Base-by-base conservation (phyloP, 805 yeast genomes). In the Hanseniaspora opuntiae region DNA sequence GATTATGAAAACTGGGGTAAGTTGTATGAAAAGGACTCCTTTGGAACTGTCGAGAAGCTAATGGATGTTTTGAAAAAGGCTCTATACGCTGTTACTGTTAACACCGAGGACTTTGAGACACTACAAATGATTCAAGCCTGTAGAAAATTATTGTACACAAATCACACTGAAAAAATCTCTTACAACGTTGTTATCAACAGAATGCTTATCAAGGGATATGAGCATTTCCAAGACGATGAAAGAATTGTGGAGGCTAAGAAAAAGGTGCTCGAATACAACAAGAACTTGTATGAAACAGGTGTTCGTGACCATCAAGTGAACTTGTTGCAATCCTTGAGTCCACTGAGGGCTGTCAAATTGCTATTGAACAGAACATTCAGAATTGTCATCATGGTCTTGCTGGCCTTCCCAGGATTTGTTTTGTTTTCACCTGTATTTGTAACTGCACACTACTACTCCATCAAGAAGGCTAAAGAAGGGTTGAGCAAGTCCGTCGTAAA, bases 141-240 rank as follows among this genome's bases (percentile, higher is more conserved):
- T 40, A 76, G 97, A 68, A 75, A 98, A 62, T 72, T 90, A 44
- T 20, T 53, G 14, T 53, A 47, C 40, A 53, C 46, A 9, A 53
- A 53, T 28, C 93, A 93, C 64, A 80, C 86, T 1, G 80, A 85
- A 44, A 86, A 86, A 59, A 73, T 83, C 50, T 78, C 82, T 17
- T 73, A 89, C 59, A 79, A 86, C 45, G 86, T 93, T 20, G 97
- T 93, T 64, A 83, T 88, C 80, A 90, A 89, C 63, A 76, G 98
- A 64, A 72, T 96, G 59, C 74, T 90, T 58, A 82, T 90, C 7
- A 70, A 79, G 53, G 97, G 96, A 0, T 93, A 85, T 63, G 76
- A 81, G 58, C 79, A 80, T 52, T 86, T 73, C 65, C 39, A 46
- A 41, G 78, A 84, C 59, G 82, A 84, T 35, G 86, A 90, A 2